Base-by-base conservation (phyloP, 805 yeast species). In the Lipomyces sp. region DNA sequence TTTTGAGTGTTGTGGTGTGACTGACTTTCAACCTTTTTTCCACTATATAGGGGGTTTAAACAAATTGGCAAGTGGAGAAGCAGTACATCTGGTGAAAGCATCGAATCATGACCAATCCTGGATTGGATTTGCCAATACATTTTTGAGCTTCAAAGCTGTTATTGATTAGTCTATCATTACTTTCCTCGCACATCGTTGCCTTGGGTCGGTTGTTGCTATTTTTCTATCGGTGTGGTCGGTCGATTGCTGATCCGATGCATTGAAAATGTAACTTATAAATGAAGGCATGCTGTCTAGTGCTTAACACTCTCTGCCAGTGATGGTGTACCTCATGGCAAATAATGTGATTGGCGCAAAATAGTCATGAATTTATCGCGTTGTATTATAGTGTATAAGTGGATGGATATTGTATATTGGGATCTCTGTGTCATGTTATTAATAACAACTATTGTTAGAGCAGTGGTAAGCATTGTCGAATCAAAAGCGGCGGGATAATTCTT, bases 41-140 rank as follows among this genome's bases (percentile, higher is more conserved):
- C 24, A 15, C 11, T 18, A 34, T 60, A 34, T 51, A 67, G 82
- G 63, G 85, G 85, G 1, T 83, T 82, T 60, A 64, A 73, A 57
- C 75, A 73, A 64, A 72, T 74, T 13, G 75, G 76, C n/a, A 72
- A 73, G 39, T 65, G 74, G 73, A 58, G 75, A 33, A 69, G 69
- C 33, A 60, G 69, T 15, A 66, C 58, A 10, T 18, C 69, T 13
- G 68, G 64, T 24, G 74, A 69, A 53, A 62, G 62, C 29, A 50
- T 61, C 29, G 64, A 60, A n/a, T 60, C 60, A 32, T 58, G 34
- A 57, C 5, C 4, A 15, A 13, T 24, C 18, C 48, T 15, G n/a
- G 18, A 6, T 24, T 15, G 15, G 18, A 6, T 15, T n/a, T 15
- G 48, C 24, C 18, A 11, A 8, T 15, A 42, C 18, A 3, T 42